phyloP scores from a whole-genome alignment of 108 stramenopile genomes.

The Skeletonema menzelii region DNA sequence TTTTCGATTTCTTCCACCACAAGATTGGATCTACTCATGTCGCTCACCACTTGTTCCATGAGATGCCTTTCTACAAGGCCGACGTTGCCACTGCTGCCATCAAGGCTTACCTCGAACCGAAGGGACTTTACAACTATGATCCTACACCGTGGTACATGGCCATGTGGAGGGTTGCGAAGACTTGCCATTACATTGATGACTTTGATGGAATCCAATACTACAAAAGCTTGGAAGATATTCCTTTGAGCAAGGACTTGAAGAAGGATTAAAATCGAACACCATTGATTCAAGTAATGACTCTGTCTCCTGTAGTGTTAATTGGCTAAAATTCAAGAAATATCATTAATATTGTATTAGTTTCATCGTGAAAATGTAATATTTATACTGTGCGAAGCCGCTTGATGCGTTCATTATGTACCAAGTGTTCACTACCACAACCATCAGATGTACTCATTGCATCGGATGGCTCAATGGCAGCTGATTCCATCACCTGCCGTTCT shows the following conservation, averaged over 20 bases:
- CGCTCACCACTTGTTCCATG: slow-evolving; percentile 97
- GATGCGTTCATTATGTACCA: no score
- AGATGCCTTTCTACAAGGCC: slow-evolving; percentile 99
- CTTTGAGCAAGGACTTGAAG: slow-evolving; percentile 59
- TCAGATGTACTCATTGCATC: slow-evolving; percentile 31
- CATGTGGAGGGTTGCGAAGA: slow-evolving; percentile 87
- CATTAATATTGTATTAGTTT: not conserved
- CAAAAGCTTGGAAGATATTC: slow-evolving; percentile 84
- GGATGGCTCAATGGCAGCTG: not conserved
- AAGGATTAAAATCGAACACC: slow-evolving; percentile 14
- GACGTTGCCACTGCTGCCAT: slow-evolving; percentile 91
- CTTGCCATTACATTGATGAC: slow-evolving; percentile 90
- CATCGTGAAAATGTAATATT: no score
- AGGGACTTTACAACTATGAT: slow-evolving; percentile 94
- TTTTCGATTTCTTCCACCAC: slow-evolving; percentile 98
- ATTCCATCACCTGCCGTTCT: no score
- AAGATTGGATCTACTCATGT: slow-evolving; percentile 97
- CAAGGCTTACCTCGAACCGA: slow-evolving; percentile 83
- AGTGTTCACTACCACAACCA: slow-evolving; percentile 1
- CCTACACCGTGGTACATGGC: slow-evolving; percentile 85
- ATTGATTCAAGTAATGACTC: not conserved
- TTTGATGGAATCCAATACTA: slow-evolving; percentile 86
- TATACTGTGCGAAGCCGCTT: no score
- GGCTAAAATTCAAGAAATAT: not conserved
- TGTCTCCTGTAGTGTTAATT: not conserved